These are phyloP conservation scores for Pilatotrama ljubarskyi DNA, from an alignment of 768 basidiomycete genomes.

Conservation along the genomic window DNA sequence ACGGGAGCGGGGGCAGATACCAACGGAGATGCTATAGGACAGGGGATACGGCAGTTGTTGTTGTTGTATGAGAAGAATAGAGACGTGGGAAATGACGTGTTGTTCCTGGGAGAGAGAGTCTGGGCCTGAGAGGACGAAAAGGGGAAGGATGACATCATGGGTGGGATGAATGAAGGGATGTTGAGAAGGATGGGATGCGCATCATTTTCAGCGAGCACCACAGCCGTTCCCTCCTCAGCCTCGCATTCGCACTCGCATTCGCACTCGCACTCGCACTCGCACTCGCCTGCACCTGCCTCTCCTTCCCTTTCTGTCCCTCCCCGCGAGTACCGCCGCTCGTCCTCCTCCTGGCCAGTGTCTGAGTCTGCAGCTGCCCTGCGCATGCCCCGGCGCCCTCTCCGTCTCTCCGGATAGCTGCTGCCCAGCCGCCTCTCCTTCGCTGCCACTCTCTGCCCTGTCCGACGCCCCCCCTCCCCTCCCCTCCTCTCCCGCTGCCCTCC, in stretches of 20 bases:
- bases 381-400: constrained; percentile 7
- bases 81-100: constrained; percentile 28
- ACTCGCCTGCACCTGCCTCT: constrained; percentile 1
- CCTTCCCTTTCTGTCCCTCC: constrained; percentile 34
- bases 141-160: constrained; percentile 26
- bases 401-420: constrained; percentile 6
- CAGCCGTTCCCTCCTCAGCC: constrained; percentile 26
- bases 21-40: background rate
- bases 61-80: constrained; percentile 11
- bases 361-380: constrained; percentile 9
- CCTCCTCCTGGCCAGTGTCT: constrained; percentile 1
- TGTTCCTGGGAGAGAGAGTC: constrained; percentile 18
- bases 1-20: background rate
- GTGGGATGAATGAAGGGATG: constrained; percentile 18
- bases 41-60: background rate
- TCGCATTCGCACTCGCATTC: background rate
- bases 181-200: constrained; percentile 20
- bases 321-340: too few species aligned
- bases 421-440: background rate
- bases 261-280: too few species aligned
- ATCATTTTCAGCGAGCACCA: constrained; percentile 25
- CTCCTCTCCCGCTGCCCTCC: background rate
- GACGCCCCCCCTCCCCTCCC: background rate
- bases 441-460: background rate
- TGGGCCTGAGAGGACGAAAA: constrained; percentile 12